Evolutionary conservation across 768 basidiomycete species (phyloP).

Genomic region (Pulveroboletus ravenelii): DNA sequence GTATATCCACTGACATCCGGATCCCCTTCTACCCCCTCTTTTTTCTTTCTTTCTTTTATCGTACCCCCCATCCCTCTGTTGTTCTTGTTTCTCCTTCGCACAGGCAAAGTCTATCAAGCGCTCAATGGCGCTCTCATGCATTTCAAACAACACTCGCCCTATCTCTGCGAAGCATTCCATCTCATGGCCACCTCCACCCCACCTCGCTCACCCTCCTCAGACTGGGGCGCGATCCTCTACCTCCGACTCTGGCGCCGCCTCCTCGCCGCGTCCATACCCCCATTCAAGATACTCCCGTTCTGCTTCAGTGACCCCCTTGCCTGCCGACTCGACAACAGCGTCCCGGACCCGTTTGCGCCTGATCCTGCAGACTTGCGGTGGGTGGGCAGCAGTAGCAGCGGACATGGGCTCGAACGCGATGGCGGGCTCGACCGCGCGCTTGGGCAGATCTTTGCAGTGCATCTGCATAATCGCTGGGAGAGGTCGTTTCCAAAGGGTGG

Average conservation of each 20-base stretch:
- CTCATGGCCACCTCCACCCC: constrained; percentile 74
- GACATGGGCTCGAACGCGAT: constrained; percentile 50
- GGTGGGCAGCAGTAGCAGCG: constrained; percentile 36
- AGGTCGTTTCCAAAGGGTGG: constrained; percentile 76
- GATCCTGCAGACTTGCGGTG: constrained; percentile 53
- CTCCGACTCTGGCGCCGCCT: constrained; percentile 86
- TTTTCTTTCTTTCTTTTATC: neutral
- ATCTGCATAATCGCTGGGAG: constrained; percentile 95
- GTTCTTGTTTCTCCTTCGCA: neutral
- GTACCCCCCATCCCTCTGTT: neutral
- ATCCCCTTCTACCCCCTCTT: neutral
- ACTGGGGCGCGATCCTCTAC: constrained; percentile 93
- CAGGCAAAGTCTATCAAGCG: constrained; percentile 69
- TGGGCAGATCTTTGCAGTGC: constrained; percentile 77
- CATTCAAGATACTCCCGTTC: constrained; percentile 91
- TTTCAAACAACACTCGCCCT: constrained; percentile 85
- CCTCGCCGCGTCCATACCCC: constrained; percentile 63
- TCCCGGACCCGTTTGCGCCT: constrained; percentile 83
- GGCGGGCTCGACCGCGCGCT: constrained; percentile 61
- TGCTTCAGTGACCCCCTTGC: constrained; percentile 91
- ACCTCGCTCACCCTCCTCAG: constrained; percentile 76
- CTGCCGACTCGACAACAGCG: constrained; percentile 83
- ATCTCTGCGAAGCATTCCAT: constrained; percentile 95
- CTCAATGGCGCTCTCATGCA: constrained; percentile 95
- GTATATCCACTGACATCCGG: constrained; percentile 3